These are phyloP conservation scores for Skeletonema potamos DNA, from an alignment of 108 stramenopile species.

Conservation along the genomic window DNA sequence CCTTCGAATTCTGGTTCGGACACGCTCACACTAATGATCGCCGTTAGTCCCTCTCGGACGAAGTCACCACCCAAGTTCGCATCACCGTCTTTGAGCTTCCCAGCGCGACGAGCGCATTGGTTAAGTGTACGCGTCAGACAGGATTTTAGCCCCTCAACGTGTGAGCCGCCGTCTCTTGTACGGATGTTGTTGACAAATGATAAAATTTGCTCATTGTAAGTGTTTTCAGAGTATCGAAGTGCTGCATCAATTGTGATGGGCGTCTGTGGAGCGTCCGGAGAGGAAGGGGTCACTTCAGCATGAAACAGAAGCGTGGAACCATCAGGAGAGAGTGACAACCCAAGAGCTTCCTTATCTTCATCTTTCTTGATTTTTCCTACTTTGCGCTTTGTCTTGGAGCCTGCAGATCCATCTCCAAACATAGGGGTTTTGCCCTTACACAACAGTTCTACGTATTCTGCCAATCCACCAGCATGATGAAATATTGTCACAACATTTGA, in stretches of 20 bases:
- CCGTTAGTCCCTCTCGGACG: slow-evolving; percentile 91
- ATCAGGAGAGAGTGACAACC: slow-evolving; percentile 32
- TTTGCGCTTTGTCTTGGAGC: slow-evolving; percentile 15
- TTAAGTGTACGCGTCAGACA: slow-evolving; percentile 88
- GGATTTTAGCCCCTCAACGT: slow-evolving; percentile 91
- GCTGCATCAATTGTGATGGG: slow-evolving; percentile 81
- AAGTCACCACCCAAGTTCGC: slow-evolving; percentile 89
- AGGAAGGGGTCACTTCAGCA: slow-evolving; percentile 32
- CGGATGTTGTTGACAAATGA: slow-evolving; percentile 95
- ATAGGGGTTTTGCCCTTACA: slow-evolving; percentile 82
- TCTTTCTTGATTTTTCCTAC: slow-evolving; percentile 32
- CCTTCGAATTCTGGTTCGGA: slow-evolving; percentile 97
- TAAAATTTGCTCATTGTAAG: slow-evolving; percentile 88
- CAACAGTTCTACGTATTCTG: slow-evolving; percentile 83
- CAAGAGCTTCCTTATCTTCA: slow-evolving; percentile 6
- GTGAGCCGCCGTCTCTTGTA: slow-evolving; percentile 93
- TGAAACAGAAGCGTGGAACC: slow-evolving; percentile 42
- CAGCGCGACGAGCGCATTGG: slow-evolving; percentile 65
- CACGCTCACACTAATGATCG: slow-evolving; percentile 87
- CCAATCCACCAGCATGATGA: slow-evolving; percentile 87
- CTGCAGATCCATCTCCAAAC: slow-evolving; percentile 37
- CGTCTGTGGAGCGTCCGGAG: slow-evolving; percentile 35
- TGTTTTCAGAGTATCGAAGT: slow-evolving; percentile 87
- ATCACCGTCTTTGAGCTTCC: slow-evolving; percentile 76
- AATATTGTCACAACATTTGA: slow-evolving; percentile 62